Percentiles rank a stretch among this genome's conserved stretches.
Conservation (phyloP, 768 basidiomycete genomes). For the Strobilomyces confusus region DNA sequence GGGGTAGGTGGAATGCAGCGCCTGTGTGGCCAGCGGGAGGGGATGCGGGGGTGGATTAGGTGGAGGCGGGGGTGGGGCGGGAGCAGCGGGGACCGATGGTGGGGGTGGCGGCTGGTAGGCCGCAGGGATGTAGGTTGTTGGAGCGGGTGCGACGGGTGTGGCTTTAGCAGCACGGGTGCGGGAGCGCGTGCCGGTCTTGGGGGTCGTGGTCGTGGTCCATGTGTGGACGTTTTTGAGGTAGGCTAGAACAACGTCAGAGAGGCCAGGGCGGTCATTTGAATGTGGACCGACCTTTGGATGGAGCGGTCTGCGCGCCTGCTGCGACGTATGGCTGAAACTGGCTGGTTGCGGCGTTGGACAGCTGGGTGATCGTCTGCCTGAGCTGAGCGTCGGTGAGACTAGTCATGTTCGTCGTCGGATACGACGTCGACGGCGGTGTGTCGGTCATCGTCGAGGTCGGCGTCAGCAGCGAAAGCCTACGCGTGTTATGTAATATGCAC, state of each 20-base stretch:
- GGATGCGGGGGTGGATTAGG: constrained; percentile 53
- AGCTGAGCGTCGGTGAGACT: constrained; percentile 61
- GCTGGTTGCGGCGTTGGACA: constrained; percentile 37
- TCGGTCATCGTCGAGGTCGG: constrained; percentile 24
- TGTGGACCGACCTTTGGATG: constrained; percentile 26
- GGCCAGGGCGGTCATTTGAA: background rate
- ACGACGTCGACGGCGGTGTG: constrained; percentile 27
- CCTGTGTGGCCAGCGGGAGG: constrained; percentile 64
- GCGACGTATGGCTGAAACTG: constrained; percentile 35
- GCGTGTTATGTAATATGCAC: constrained; percentile 25
- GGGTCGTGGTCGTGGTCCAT: constrained; percentile 58
- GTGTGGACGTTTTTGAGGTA: constrained; percentile 69
- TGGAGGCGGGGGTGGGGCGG: constrained; percentile 28
- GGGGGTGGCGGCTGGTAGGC: constrained; percentile 36
- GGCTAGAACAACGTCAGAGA: constrained; percentile 32
- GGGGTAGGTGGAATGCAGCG: constrained; percentile 72
- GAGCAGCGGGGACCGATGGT: constrained; percentile 26
- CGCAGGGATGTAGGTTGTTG: constrained; percentile 34
- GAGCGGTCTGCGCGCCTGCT: constrained; percentile 26
- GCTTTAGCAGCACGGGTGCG: constrained; percentile 35
- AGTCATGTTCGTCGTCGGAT: constrained; percentile 34
- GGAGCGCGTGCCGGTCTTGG: constrained; percentile 38
- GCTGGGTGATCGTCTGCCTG: constrained; percentile 56
- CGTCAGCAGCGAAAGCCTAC: constrained; percentile 7
- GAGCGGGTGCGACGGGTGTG: constrained; percentile 36